These are phyloP conservation scores for Puccinia polysora DNA, from an alignment of 1,284 basidiomycete genomes.

Conservation along the genomic window DNA sequence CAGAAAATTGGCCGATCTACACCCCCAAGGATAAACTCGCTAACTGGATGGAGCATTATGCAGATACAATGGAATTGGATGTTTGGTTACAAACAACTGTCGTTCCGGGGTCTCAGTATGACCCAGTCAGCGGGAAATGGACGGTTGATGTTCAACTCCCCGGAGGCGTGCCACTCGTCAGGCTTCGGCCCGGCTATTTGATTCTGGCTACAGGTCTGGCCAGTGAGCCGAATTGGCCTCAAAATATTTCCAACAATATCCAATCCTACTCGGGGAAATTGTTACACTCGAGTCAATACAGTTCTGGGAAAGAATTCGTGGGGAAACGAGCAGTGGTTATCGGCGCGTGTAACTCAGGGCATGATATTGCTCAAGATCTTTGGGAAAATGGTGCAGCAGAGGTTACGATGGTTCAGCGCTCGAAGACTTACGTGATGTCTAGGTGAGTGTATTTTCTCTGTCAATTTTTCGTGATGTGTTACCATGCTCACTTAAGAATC, in stretches of 20 bases:
- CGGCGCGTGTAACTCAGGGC: conserved; percentile 62
- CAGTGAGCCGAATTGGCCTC: conserved; percentile 58
- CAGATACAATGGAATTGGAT: conserved; percentile 63
- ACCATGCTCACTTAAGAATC: background rate
- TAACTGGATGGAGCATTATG: conserved; percentile 66
- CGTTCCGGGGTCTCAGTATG: conserved; percentile 55
- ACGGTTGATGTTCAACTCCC: conserved; percentile 55
- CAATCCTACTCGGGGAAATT: conserved; percentile 60
- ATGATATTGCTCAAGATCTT: conserved; percentile 57
- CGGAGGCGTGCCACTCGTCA: conserved; percentile 31
- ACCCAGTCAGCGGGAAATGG: conserved; percentile 60
- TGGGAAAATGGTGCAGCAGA: conserved; percentile 56
- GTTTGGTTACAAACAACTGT: conserved; percentile 63
- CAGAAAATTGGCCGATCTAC: conserved; percentile 49
- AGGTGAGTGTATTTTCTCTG: conserved; percentile 55
- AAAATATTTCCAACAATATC: conserved; percentile 54
- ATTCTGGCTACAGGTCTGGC: conserved; percentile 64
- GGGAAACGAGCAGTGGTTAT: conserved; percentile 64
- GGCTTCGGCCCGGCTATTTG: conserved; percentile 58
- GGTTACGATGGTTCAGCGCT: conserved; percentile 64
- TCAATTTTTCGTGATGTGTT: background rate
- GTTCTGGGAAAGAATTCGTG: conserved; percentile 57
- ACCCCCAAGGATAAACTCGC: conserved; percentile 59
- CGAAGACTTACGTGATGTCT: conserved; percentile 63
- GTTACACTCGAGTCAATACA: conserved; percentile 61